These are phyloP conservation scores for Geranomyces michiganensis DNA, from an alignment of 192 early-diverging fungal species.

Conservation along the genomic window DNA sequence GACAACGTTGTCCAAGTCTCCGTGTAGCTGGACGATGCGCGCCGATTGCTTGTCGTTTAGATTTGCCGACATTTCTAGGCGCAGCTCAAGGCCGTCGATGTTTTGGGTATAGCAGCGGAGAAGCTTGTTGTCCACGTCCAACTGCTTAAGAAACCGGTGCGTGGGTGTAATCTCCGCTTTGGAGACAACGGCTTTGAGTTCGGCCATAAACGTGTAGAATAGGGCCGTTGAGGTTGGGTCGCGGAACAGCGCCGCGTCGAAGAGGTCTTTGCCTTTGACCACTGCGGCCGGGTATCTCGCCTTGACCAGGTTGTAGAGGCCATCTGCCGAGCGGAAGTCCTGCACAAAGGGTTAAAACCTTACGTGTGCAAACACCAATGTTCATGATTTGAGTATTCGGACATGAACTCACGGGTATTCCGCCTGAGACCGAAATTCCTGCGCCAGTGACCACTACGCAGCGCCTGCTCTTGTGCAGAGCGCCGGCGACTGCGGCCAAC, in stretches of 20 bases:
- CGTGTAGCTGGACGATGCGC: conserved; percentile 89
- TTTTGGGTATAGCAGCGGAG: conserved; percentile 94
- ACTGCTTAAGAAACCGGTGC: conserved; percentile 80
- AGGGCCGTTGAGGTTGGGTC: conserved; percentile 61
- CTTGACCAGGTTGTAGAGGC: conserved; percentile 86
- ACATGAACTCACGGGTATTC: conserved; percentile 66
- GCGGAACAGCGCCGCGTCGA: conserved; percentile 81
- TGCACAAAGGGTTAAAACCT: conserved; percentile 33
- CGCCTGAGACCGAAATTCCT: conserved; percentile 86
- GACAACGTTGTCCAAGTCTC: conserved; percentile 80
- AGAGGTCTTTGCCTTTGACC: conserved; percentile 78
- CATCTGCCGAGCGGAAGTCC: conserved; percentile 84
- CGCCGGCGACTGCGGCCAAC: conserved; percentile 22
- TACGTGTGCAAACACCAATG: not conserved
- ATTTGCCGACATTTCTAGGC: conserved; percentile 51
- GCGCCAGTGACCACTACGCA: conserved; percentile 80
- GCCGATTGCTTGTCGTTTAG: conserved; percentile 52
- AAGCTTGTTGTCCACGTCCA: conserved; percentile 76
- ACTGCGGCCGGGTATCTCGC: conserved; percentile 71
- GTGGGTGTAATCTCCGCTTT: conserved; percentile 79
- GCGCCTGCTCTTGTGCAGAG: conserved; percentile 34
- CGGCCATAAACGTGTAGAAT: conserved; percentile 80
- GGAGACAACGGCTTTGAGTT: conserved; percentile 73
- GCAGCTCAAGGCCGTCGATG: conserved; percentile 89
- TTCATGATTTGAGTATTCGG: conserved; percentile 8